phyloP scores from a whole-genome alignment of 805 yeast genomes.

The Candida dajiaensis region DNA sequence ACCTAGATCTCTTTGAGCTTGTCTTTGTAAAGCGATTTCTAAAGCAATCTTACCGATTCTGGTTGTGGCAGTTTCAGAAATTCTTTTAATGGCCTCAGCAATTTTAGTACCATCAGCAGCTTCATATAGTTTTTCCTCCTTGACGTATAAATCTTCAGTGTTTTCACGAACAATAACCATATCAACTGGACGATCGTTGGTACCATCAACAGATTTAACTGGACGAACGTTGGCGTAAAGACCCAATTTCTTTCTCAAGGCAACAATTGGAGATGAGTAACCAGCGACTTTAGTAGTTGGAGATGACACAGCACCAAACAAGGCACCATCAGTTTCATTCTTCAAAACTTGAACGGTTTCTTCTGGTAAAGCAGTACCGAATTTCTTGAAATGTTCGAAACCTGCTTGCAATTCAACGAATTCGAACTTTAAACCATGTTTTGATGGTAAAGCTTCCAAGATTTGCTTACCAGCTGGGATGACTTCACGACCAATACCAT shows the following conservation, averaged over 20 bases:
- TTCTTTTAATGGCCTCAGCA: conserved; percentile 97
- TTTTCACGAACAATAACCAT: conserved; percentile 98
- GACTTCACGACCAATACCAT: conserved; percentile 96
- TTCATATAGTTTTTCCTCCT: conserved; percentile 77
- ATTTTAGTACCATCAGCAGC: conserved; percentile 79
- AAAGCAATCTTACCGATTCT: conserved; percentile 87
- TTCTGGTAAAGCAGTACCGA: conserved; percentile 96
- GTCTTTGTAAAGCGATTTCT: conserved; percentile 90
- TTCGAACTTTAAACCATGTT: conserved; percentile 72
- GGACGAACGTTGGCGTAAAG: conserved; percentile 97
- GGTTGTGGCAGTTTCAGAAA: conserved; percentile 79
- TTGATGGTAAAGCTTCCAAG: conserved; percentile 74
- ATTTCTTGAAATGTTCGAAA: conserved; percentile 83
- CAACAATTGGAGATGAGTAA: conserved; percentile 97
- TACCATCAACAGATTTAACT: conserved; percentile 84
- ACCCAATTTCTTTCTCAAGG: conserved; percentile 93
- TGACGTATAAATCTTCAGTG: conserved; percentile 95
- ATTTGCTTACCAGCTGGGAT: conserved; percentile 94
- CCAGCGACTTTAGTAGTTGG: conserved; percentile 94
- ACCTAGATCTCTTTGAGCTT: conserved; percentile 62
- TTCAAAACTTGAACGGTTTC: conserved; percentile 77
- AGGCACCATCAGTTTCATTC: conserved; percentile 89
- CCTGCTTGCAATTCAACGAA: conserved; percentile 92
- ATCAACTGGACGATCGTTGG: conserved; percentile 78
- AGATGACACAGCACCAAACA: conserved; percentile 95